These are phyloP conservation scores for Apiosordaria backusii DNA, from an alignment of 495 filamentous ascomycete genomes.

Conservation along the genomic window DNA sequence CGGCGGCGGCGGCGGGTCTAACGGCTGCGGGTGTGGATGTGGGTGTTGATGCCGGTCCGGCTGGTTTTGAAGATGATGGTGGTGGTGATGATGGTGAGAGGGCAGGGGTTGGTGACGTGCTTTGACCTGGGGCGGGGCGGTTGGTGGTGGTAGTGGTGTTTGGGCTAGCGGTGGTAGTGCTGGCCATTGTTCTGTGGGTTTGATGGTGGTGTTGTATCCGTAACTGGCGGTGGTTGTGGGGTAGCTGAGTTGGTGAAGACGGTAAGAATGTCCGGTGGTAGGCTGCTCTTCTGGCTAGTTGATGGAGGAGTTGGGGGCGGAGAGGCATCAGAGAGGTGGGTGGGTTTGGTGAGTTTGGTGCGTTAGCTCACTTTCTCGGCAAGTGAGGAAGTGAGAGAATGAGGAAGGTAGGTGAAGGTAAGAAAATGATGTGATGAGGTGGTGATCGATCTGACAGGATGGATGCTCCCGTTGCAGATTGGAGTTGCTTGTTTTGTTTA, in stretches of 20 bases:
- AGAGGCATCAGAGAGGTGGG: not conserved
- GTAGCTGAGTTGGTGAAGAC: not conserved
- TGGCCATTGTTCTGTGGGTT: not conserved
- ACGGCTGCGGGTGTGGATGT: not conserved
- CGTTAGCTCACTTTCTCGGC: not conserved
- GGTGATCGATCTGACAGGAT: not conserved
- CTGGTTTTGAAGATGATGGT: not conserved
- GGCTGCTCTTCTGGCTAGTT: not conserved
- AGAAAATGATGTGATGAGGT: not conserved
- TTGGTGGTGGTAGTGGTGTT: slow-evolving; percentile 4
- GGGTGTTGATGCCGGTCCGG: not conserved
- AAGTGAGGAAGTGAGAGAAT: not conserved
- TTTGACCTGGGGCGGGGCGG: slow-evolving; percentile 21
- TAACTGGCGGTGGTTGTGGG: not conserved
- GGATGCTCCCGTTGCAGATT: not conserved
- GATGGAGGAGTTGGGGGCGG: not conserved
- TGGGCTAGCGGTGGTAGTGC: not conserved
- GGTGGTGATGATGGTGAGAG: slow-evolving; percentile 22
- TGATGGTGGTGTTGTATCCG: not conserved
- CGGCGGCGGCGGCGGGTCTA: no score
- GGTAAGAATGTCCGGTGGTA: not conserved
- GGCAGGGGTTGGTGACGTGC: slow-evolving; percentile 31
- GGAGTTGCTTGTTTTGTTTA: not conserved
- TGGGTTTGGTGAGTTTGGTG: not conserved
- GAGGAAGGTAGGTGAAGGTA: not conserved